A percentile compares a stretch with the other conserved stretches of the same genome.
phyloP scores from a whole-genome alignment of 805 yeast genomes.

The Metschnikowia cerradonensis region DNA sequence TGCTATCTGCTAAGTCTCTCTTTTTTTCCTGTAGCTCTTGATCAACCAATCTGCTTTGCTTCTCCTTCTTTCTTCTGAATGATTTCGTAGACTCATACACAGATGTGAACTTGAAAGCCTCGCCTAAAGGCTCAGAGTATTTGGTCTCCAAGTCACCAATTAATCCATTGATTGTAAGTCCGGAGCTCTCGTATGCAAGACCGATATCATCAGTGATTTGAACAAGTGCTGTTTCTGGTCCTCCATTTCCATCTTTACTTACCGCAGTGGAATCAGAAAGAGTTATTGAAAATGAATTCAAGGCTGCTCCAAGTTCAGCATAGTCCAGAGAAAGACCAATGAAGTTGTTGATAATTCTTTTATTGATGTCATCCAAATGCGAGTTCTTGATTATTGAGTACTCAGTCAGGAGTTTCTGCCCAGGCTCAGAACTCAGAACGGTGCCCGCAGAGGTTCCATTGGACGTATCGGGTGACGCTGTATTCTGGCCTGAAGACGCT shows the following conservation, averaged over 20 bases:
- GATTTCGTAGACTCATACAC: conserved; percentile 56
- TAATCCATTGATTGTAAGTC: conserved; percentile 48
- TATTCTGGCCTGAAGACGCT: background rate
- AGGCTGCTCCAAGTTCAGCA: conserved; percentile 66
- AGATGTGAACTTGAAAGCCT: conserved; percentile 61
- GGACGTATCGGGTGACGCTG: background rate
- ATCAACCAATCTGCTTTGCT: conserved; percentile 31
- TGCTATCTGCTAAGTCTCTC: conserved; percentile 27
- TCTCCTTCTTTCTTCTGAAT: conserved; percentile 46
- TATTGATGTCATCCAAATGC: conserved; percentile 55
- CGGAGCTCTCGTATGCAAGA: conserved; percentile 72
- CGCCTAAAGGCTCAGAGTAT: conserved; percentile 66
- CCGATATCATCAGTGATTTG: conserved; percentile 70
- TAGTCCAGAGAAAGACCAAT: conserved; percentile 59
- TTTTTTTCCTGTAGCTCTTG: conserved; percentile 30
- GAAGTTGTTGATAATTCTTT: conserved; percentile 50
- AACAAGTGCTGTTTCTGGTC: conserved; percentile 26
- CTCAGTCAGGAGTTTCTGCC: background rate
- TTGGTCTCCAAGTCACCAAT: conserved; percentile 52
- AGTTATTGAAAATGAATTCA: conserved; percentile 53
- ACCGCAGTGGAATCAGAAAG: conserved; percentile 26
- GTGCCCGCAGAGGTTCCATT: conserved; percentile 16
- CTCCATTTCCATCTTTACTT: conserved; percentile 16
- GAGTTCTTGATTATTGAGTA: conserved; percentile 19
- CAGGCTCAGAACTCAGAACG: background rate